phyloP scores from a whole-genome alignment of 495 filamentous ascomycete genomes.

The Penicillium parvum region DNA sequence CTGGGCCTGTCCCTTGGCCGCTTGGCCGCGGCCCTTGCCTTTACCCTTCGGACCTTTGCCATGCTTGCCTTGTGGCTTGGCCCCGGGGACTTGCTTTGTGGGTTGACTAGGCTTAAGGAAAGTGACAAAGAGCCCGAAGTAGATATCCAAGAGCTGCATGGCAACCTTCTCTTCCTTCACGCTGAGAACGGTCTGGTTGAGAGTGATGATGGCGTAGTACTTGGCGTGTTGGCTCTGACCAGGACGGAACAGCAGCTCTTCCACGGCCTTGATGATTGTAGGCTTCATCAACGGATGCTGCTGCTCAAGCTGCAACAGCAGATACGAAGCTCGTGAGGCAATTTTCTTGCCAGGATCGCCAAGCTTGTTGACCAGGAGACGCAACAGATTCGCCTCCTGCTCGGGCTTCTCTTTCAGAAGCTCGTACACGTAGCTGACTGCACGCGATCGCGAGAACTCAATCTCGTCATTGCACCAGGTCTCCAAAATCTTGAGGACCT shows the following conservation, averaged over 20 bases:
- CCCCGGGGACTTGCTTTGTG: conserved; percentile 16
- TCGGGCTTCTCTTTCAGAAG: conserved; percentile 93
- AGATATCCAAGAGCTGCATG: conserved; percentile 75
- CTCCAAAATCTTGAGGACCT: conserved; percentile 83
- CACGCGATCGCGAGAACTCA: conserved; percentile 78
- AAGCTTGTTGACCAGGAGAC: conserved; percentile 91
- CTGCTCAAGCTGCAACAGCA: conserved; percentile 82
- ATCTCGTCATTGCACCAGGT: conserved; percentile 91
- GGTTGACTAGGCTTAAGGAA: conserved; percentile 60
- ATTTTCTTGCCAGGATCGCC: conserved; percentile 93
- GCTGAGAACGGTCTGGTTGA: conserved; percentile 93
- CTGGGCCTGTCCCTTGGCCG: conserved; percentile 46
- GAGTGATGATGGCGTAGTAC: conserved; percentile 92
- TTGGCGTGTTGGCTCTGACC: conserved; percentile 83
- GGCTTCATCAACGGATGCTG: conserved; percentile 91
- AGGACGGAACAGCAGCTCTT: conserved; percentile 84
- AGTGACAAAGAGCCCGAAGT: conserved; percentile 79
- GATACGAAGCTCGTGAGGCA: conserved; percentile 83
- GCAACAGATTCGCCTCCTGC: conserved; percentile 89
- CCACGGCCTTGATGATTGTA: conserved; percentile 75
- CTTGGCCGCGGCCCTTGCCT: conserved; percentile 45
- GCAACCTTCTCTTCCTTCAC: conserved; percentile 78
- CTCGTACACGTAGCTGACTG: conserved; percentile 83
- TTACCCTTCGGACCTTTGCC: conserved; percentile 26
- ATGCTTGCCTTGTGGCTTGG: conserved; percentile 24